Conservation (phyloP, 352 stramenopile genomes). For the Pythium oligandrum region DNA sequence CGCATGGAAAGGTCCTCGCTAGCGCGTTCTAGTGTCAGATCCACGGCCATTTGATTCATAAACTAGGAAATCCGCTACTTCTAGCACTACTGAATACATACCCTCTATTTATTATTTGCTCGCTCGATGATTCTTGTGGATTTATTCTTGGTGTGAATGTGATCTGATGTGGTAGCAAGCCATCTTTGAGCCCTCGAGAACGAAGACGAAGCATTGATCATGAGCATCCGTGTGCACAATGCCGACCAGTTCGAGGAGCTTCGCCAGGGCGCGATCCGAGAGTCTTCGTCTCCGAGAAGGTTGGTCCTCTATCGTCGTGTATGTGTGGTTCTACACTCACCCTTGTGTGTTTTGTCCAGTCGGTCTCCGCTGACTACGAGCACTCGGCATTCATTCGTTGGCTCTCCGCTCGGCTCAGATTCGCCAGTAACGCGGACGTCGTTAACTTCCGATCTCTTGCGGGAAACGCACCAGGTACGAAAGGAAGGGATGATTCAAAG, state of each 20-base stretch:
- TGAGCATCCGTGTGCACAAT: constrained; percentile 79
- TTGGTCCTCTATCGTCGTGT: neutral
- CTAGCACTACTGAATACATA: too few relatives aligned
- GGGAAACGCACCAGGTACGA: constrained; percentile 46
- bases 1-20: too few relatives aligned
- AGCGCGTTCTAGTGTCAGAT: too few relatives aligned
- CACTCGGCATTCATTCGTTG: constrained; percentile 13
- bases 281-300: constrained; percentile 19
- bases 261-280: constrained; percentile 43
- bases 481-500: too few relatives aligned
- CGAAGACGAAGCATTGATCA: constrained; percentile 4
- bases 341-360: neutral
- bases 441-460: constrained; percentile 38
- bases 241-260: constrained; percentile 69
- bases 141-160: too few relatives aligned
- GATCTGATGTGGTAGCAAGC: too few relatives aligned
- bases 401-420: constrained; percentile 1
- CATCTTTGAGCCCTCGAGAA: too few relatives aligned
- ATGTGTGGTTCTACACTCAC: neutral
- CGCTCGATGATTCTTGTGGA: too few relatives aligned
- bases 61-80: too few relatives aligned
- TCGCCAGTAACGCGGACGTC: constrained; percentile 11
- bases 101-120: too few relatives aligned
- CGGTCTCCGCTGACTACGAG: constrained; percentile 22
- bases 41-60: too few relatives aligned